Conservation (phyloP, 768 basidiomycete genomes). For the Tylopilus plumbeoviolaceoides region DNA sequence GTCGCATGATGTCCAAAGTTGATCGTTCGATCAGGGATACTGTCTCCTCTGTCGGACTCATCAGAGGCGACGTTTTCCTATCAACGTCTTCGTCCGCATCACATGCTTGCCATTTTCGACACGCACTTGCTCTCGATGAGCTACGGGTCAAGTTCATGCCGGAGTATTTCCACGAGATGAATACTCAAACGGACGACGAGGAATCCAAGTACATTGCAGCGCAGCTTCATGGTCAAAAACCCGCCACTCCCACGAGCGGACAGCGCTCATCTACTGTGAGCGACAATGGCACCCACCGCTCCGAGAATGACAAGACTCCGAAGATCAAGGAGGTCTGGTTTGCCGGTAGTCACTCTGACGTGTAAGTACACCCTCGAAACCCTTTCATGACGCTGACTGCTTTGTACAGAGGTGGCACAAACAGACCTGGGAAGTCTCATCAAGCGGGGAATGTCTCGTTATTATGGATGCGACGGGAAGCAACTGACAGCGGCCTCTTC, state of each 20-base stretch:
- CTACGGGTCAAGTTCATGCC: slow-evolving; percentile 46
- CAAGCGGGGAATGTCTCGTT: slow-evolving; percentile 27
- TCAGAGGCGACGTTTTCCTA: slow-evolving; percentile 5
- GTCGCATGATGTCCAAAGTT: background rate
- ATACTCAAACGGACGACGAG: slow-evolving; percentile 10
- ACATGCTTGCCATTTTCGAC: slow-evolving; percentile 14
- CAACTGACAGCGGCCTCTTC: slow-evolving; percentile 21
- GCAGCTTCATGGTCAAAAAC: background rate
- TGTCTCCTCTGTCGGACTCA: slow-evolving; percentile 10
- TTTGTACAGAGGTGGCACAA: slow-evolving; percentile 21
- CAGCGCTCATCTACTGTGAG: background rate
- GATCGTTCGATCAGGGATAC: slow-evolving; percentile 3
- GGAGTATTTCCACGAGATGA: slow-evolving; percentile 30
- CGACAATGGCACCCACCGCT: background rate
- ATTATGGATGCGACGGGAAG: slow-evolving; percentile 34
- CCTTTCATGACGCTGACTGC: background rate
- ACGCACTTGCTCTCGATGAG: slow-evolving; percentile 15
- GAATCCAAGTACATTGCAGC: slow-evolving; percentile 13
- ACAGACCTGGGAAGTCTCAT: slow-evolving; percentile 16
- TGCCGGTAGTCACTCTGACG: slow-evolving; percentile 41
- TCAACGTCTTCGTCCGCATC: slow-evolving; percentile 1
- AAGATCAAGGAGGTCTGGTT: slow-evolving; percentile 68
- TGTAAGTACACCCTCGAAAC: slow-evolving; percentile 12
- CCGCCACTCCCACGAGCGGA: background rate
- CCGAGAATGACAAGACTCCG: background rate